Base-by-base conservation (phyloP, 371 early-diverging fungal species). In the Saksenaea vasiformis region DNA sequence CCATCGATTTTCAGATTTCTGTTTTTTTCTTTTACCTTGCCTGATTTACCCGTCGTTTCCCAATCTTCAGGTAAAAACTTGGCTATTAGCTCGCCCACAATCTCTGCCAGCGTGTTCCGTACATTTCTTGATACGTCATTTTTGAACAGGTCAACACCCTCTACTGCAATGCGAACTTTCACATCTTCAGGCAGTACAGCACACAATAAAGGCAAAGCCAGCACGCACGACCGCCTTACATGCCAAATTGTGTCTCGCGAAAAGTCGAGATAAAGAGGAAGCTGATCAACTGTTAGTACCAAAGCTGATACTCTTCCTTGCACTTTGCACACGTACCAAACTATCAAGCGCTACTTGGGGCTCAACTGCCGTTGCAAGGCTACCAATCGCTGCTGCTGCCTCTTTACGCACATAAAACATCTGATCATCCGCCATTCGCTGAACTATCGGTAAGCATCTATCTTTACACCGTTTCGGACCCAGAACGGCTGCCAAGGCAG, bases 321-420 rank as follows among this genome's bases (percentile, higher is more conserved):
- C 5, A 19, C 19, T 0, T 13, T 39, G 15, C 27, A 8, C 51
- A 56, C 63, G 69, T 72, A 84, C 80, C 73, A 87, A 70, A 61
- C 77, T 70, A 26, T 79, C 68, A 38, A 81, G 65, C 2, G 77
- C 80, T 7, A 82, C 71, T 10, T 76, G 60, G 31, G 67, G 68
- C 11, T 72, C 71, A 11, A 85, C 75, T 0, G 79, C 76, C 11
- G 68, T 66, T 9, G 81, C 79, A 8, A 85, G 61, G 31, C 74
- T 76, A 34, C 85, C 85, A 31, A 87, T 54, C 1, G 85, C 85
- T 15, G 77, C 70, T 4, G 84, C 87, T 14, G 84, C 83, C 62
- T 87, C 87, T 71, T 85, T 87, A 65, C 85, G 76, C 1, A 85
- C 85, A 44, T 83, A 85, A 60, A 85, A 87, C 64, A 84, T 77